Evolutionary conservation across 306 rosid genomes (phyloP), one percentile per base, ranked within the genome.

Genomic region (Cucurbita pepo): DNA sequence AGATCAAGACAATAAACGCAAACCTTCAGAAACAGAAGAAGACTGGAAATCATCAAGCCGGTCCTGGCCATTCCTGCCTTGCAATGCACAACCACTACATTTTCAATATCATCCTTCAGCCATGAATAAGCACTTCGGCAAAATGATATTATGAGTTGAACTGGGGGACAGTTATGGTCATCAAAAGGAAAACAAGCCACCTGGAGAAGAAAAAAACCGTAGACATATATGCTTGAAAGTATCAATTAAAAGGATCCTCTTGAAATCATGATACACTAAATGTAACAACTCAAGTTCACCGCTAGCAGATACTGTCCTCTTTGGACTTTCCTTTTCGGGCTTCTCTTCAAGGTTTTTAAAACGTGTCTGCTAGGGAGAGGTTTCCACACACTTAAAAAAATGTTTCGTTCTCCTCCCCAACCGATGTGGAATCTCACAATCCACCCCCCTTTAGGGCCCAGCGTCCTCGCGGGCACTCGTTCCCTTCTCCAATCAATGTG

Each of bases 31-130:
- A 85, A 95, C 41, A 95, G 77, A 73, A 95, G 89, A 85, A 95
- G 95, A 84, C 99, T 95, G 76, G 96, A 91, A 77, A 95, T 95
- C 97, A 91, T 95, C 90, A 95, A 82, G 58, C 99, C 99, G 22
- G 99, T 95, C 84, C 99, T 81, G 1, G 97, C 97, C 97, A 91
- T 95, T 80, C 99, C 99, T 40, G 97, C 96, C 85, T 95, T 95
- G 79, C 99, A 95, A 80, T 95, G 97, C 86, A 95, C 99, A 72
- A 89, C 99, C 81, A 95, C 97, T 43, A 95, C 95, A 82, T 95
- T 95, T 85, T 95, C 97, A 60, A 95, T 88, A 79, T 91, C 99
- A 81, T 91, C 81, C 83, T 91, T 95, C 90, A 95, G 83, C 99
- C 99, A 95, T 30, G 97, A 81, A 86, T 91, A 95, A 40, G 99